Conservation (phyloP, 2,329 filamentous ascomycete genomes). For the Coniella lustricola region DNA sequence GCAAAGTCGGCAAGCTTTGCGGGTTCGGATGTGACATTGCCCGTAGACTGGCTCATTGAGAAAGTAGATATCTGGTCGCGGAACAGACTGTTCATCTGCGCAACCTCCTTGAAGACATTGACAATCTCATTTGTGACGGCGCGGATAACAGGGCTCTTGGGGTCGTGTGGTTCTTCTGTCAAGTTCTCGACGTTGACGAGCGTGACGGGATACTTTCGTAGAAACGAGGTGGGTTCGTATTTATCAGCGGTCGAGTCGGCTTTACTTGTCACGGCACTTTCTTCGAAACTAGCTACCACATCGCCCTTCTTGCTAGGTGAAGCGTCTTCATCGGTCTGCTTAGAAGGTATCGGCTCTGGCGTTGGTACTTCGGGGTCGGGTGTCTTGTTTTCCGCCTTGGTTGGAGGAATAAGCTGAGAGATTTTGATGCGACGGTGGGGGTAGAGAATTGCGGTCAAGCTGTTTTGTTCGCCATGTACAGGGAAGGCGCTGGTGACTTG, state of each 20-base stretch:
- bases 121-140: slow-evolving; percentile 97
- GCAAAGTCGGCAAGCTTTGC: slow-evolving; percentile 95
- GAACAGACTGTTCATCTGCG: slow-evolving; percentile 88
- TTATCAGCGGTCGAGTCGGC: slow-evolving; percentile 43
- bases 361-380: slow-evolving; percentile 38
- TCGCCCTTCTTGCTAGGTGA: slow-evolving; percentile 73
- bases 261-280: slow-evolving; percentile 59
- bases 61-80: slow-evolving; percentile 96
- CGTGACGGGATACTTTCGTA: slow-evolving; percentile 86
- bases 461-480: slow-evolving; percentile 75
- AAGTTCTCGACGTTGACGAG: slow-evolving; percentile 94
- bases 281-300: slow-evolving; percentile 95
- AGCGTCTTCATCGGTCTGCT: slow-evolving; percentile 44
- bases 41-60: slow-evolving; percentile 87
- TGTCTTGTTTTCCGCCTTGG: slow-evolving; percentile 44
- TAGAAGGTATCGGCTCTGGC: slow-evolving; percentile 54
- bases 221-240: slow-evolving; percentile 84
- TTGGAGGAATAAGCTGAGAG: slow-evolving; percentile 71
- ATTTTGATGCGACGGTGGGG: slow-evolving; percentile 92
- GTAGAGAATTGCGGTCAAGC: slow-evolving; percentile 88
- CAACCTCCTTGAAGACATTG: slow-evolving; percentile 97
- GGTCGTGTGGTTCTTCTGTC: slow-evolving; percentile 79
- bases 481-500: slow-evolving; percentile 97
- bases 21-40: slow-evolving; percentile 91
- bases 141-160: slow-evolving; percentile 80